phyloP scores from a whole-genome alignment of 2,329 filamentous ascomycete genomes.

The Alternaria hordeiaustralica region DNA sequence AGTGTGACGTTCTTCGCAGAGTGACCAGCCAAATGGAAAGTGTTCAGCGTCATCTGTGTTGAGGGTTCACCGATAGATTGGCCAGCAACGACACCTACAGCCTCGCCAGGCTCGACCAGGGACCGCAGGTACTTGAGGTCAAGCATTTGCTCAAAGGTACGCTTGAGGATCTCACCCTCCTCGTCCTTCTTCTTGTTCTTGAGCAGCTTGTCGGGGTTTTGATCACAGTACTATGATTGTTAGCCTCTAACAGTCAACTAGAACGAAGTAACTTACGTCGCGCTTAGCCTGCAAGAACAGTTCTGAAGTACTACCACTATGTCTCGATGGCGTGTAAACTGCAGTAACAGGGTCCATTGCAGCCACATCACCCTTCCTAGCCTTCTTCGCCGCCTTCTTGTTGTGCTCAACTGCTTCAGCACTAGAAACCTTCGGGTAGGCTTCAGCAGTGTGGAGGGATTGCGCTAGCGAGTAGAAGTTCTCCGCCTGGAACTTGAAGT shows the following conservation, averaged over 20 bases:
- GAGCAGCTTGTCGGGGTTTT: slow-evolving; percentile 69
- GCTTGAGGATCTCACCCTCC: slow-evolving; percentile 58
- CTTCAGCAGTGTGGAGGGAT: slow-evolving; percentile 71
- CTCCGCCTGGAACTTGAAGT: slow-evolving; percentile 88
- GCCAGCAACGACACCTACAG: slow-evolving; percentile 93
- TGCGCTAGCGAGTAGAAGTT: slow-evolving; percentile 84
- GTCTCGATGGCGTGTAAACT: slow-evolving; percentile 75
- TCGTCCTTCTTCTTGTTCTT: slow-evolving; percentile 65
- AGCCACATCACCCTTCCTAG: slow-evolving; percentile 72
- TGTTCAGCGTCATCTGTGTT: slow-evolving; percentile 99
- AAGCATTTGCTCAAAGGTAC: slow-evolving; percentile 82
- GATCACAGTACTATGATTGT: slow-evolving; percentile 70
- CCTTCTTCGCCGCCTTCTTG: slow-evolving; percentile 76
- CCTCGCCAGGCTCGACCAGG: slow-evolving; percentile 91
- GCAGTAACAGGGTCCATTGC: slow-evolving; percentile 78
- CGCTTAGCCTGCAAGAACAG: slow-evolving; percentile 76
- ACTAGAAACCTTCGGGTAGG: slow-evolving; percentile 63
- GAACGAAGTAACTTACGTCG: slow-evolving; percentile 53
- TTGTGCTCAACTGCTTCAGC: slow-evolving; percentile 70
- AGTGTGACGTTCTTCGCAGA: slow-evolving; percentile 98
- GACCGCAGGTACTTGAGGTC: slow-evolving; percentile 93
- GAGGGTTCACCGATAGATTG: slow-evolving; percentile 97
- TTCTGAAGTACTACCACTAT: slow-evolving; percentile 88
- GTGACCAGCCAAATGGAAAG: slow-evolving; percentile 98
- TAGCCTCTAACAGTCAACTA: slow-evolving; percentile 9